phyloP scores from a whole-genome alignment of 495 filamentous ascomycete genomes.

The Elasticomyces elasticus region DNA sequence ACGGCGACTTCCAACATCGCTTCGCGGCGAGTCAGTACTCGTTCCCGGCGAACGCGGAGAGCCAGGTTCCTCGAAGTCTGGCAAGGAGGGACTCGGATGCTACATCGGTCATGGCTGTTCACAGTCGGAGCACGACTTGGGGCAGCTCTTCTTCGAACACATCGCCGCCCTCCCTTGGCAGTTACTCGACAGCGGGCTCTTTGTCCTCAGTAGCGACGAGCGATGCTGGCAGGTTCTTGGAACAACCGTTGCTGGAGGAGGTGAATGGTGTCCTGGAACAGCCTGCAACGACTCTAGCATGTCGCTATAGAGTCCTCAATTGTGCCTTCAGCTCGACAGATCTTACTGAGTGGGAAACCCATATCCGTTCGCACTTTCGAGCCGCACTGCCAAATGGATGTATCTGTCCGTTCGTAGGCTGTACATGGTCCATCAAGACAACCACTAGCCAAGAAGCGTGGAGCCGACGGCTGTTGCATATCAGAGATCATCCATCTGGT shows the following conservation, averaged over 20 bases:
- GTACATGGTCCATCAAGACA: neutral
- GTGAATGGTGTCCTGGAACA: neutral
- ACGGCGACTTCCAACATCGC: neutral
- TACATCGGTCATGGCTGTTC: neutral
- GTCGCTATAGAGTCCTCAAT: slow-evolving; percentile 1
- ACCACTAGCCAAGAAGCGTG: neutral
- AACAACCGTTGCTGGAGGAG: neutral
- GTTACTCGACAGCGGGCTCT: neutral
- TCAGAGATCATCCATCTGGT: neutral
- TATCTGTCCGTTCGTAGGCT: slow-evolving; percentile 8
- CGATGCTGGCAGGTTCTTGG: neutral
- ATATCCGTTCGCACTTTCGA: slow-evolving; percentile 7
- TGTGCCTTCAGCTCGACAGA: neutral
- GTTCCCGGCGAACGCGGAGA: neutral
- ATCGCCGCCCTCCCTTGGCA: neutral
- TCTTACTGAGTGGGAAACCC: neutral
- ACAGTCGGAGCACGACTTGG: neutral
- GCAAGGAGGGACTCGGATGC: neutral
- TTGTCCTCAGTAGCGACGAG: neutral
- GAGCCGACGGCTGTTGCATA: neutral
- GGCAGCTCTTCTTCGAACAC: neutral
- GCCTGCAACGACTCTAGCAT: neutral
- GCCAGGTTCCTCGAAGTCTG: neutral
- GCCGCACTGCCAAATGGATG: neutral
- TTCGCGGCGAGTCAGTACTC: neutral